phyloP scores from a whole-genome alignment of 495 filamentous ascomycete species.

The Podospora didyma region DNA sequence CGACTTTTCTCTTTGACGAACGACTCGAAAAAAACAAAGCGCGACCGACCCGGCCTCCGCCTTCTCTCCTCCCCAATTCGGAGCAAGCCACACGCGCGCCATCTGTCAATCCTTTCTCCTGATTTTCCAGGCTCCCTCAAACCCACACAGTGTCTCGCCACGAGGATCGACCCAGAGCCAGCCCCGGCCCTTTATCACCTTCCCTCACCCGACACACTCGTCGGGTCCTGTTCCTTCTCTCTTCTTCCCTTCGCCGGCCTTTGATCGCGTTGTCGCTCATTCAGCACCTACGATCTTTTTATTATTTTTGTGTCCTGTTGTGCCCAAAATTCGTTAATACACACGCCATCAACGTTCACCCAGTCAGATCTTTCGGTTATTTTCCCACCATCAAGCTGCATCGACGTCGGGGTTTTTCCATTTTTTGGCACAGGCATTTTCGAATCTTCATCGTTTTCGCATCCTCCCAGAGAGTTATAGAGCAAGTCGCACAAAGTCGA shows the following conservation, averaged over 20 bases:
- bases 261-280: conserved; percentile 25
- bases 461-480: conserved; percentile 30
- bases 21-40: conserved; percentile 6
- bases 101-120: conserved; percentile 1
- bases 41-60: conserved; percentile 1
- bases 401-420: conserved; percentile 16
- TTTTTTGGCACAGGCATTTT: conserved; percentile 18
- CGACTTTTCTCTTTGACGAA: not conserved
- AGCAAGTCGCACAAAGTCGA: conserved; percentile 19
- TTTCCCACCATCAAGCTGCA: not conserved
- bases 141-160: conserved; percentile 10
- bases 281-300: conserved; percentile 27
- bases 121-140: not conserved
- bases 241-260: conserved; percentile 16
- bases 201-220: conserved; percentile 4
- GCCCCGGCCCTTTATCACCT: not conserved
- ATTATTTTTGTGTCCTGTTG: not conserved
- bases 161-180: not conserved
- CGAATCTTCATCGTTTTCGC: conserved; percentile 24
- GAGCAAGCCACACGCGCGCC: not conserved
- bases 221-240: conserved; percentile 14
- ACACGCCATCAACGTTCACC: not conserved
- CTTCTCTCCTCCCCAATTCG: not conserved
- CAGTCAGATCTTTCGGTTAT: conserved; percentile 5
- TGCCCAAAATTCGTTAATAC: conserved; percentile 23